phyloP scores from a whole-genome alignment of 805 yeast genomes.

The Candida dendrica region DNA sequence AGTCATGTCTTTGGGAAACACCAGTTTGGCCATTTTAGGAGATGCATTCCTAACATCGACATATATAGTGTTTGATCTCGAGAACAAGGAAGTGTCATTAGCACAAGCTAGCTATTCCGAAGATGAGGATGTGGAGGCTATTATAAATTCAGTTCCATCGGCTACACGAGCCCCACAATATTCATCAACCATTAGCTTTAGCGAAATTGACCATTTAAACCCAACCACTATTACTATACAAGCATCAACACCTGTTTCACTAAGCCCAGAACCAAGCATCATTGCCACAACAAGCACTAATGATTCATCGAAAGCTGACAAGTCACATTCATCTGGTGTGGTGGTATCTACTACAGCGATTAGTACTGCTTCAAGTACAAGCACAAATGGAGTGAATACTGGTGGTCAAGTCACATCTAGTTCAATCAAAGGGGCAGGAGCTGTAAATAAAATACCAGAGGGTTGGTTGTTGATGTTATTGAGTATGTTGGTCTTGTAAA shows the following conservation, averaged over 20 bases:
- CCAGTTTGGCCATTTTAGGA: conserved; percentile 35
- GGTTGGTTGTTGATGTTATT: too few relatives aligned
- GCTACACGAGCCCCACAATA: conserved; percentile 42
- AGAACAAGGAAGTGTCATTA: conserved; percentile 46
- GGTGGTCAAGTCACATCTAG: too few relatives aligned
- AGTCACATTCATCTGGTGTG: too few relatives aligned
- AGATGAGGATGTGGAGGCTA: conserved; percentile 17
- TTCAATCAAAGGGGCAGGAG: too few relatives aligned
- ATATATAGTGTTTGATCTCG: conserved; percentile 60
- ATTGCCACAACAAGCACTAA: too few relatives aligned
- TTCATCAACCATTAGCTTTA: conserved; percentile 27
- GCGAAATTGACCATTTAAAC: neutral
- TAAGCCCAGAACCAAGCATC: too few relatives aligned
- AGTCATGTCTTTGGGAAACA: neutral
- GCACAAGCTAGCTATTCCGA: conserved; percentile 33
- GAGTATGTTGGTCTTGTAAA: too few relatives aligned
- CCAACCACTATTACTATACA: neutral
- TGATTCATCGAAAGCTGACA: too few relatives aligned
- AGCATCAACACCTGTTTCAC: neutral
- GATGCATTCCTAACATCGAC: conserved; percentile 52
- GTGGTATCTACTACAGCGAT: too few relatives aligned
- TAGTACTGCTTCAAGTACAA: too few relatives aligned
- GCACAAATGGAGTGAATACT: too few relatives aligned
- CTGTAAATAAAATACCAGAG: too few relatives aligned
- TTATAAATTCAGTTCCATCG: conserved; percentile 32